Evolutionary conservation across 208 protist species (phyloP).

Genomic region (Crithidia acanthocephali): DNA sequence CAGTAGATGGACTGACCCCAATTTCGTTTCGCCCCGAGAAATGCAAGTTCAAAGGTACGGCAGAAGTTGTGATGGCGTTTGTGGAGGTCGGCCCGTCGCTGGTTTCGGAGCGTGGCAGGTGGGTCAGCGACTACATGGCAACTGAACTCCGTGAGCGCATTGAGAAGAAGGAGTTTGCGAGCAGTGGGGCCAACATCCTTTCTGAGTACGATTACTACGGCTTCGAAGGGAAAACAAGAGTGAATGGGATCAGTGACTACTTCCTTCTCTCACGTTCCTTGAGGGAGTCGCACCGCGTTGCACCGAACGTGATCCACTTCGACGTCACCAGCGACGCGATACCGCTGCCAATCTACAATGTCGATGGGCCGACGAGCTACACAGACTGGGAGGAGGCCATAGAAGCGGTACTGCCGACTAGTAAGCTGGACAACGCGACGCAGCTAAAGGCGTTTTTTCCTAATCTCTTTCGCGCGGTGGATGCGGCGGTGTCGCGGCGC

Average conservation of each 20-base stretch:
- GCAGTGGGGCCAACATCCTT: too few species aligned
- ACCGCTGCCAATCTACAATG: background rate
- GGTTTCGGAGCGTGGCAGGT: slow-evolving; percentile 8
- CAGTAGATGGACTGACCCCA: background rate
- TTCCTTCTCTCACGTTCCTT: background rate
- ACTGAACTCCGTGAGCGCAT: slow-evolving; percentile 11
- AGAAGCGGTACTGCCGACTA: slow-evolving; percentile 14
- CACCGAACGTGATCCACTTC: slow-evolving; percentile 6
- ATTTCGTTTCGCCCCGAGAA: background rate
- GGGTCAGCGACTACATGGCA: slow-evolving; percentile 23
- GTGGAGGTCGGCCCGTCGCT: slow-evolving; percentile 31
- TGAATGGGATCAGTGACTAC: background rate
- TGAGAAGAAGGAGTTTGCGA: background rate
- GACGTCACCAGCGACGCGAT: slow-evolving; percentile 17
- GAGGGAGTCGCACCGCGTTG: background rate
- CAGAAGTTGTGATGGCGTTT: slow-evolving; percentile 10
- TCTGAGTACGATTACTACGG: too few species aligned
- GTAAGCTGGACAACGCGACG: slow-evolving; percentile 8
- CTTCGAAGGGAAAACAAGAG: too few species aligned
- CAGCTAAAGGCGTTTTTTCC: slow-evolving; percentile 30
- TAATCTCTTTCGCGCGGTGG: slow-evolving; percentile 5
- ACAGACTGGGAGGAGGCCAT: slow-evolving; percentile 12
- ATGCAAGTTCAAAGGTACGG: slow-evolving; percentile 10
- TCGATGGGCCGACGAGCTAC: background rate
- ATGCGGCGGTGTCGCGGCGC: background rate